Conservation (phyloP, 345 rosid genomes). For the Populus tremula region DNA sequence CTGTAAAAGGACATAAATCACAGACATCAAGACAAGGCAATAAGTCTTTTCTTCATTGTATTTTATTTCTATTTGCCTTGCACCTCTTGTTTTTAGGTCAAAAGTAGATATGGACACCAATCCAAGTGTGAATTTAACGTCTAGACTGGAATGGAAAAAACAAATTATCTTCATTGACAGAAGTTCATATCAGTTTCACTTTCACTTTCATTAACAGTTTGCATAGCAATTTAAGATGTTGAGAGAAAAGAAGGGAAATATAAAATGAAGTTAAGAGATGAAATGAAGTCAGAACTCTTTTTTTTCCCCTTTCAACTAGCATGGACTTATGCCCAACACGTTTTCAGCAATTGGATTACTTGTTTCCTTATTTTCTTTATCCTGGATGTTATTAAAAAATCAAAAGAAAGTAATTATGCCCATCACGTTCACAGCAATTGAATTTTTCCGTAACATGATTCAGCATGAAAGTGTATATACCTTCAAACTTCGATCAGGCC, state of each 20-base stretch:
- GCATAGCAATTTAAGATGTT: neutral
- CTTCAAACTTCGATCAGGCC: slow-evolving; percentile 91
- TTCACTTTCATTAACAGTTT: neutral
- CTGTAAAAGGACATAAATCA: slow-evolving; percentile 30
- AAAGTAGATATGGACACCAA: neutral
- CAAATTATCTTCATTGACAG: neutral
- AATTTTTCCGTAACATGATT: neutral
- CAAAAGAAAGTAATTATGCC: neutral
- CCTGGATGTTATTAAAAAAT: neutral
- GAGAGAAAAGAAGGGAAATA: neutral
- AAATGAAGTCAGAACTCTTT: neutral
- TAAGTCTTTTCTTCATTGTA: neutral
- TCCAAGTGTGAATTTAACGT: neutral
- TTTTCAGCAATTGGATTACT: neutral
- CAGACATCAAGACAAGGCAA: slow-evolving; percentile 4
- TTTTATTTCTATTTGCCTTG: neutral
- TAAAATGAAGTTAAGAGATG: neutral
- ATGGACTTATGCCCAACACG: neutral
- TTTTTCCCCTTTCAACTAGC: neutral
- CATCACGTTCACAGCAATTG: too few relatives aligned
- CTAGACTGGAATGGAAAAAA: neutral
- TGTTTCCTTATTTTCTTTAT: neutral
- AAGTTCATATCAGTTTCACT: neutral
- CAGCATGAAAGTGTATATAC: slow-evolving; percentile 24
- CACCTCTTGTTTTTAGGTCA: neutral